Evolutionary conservation across 371 early-diverging fungal genomes (phyloP).

Genomic region (Mucor circinelloides): DNA sequence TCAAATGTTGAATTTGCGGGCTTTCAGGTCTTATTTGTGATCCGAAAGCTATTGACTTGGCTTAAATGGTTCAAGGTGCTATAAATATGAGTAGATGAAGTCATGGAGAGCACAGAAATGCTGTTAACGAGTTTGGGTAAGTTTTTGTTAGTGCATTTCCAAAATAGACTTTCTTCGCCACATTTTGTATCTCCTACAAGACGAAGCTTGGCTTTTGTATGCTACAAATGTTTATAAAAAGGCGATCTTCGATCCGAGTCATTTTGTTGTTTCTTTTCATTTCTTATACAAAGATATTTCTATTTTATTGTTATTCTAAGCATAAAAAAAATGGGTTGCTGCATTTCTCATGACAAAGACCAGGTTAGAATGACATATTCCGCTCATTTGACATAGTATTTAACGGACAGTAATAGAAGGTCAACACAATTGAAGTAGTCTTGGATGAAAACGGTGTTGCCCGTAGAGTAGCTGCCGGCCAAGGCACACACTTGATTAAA

Average conservation of each 20-base stretch:
- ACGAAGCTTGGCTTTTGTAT: neutral
- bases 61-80: neutral
- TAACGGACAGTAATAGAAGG: constrained; percentile 11
- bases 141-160: neutral
- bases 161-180: neutral
- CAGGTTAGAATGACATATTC: neutral
- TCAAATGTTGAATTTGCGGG: no score
- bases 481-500: constrained; percentile 45
- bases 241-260: neutral
- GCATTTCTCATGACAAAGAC: constrained; percentile 23
- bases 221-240: neutral
- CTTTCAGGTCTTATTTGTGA: no score
- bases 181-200: neutral
- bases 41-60: no score
- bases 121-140: neutral
- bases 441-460: constrained; percentile 45
- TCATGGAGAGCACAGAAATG: no score
- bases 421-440: constrained; percentile 39
- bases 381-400: neutral
- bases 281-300: neutral
- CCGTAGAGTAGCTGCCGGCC: constrained; percentile 36
- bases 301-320: neutral
- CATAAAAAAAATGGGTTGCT: constrained; percentile 20
- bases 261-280: neutral
- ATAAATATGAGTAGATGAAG: neutral